A percentile compares a stretch with the other conserved stretches of the same genome.
These are phyloP conservation scores for Aureobasidium melanogenum DNA, from an alignment of 2,329 filamentous ascomycete genomes.

Conservation along the genomic window DNA sequence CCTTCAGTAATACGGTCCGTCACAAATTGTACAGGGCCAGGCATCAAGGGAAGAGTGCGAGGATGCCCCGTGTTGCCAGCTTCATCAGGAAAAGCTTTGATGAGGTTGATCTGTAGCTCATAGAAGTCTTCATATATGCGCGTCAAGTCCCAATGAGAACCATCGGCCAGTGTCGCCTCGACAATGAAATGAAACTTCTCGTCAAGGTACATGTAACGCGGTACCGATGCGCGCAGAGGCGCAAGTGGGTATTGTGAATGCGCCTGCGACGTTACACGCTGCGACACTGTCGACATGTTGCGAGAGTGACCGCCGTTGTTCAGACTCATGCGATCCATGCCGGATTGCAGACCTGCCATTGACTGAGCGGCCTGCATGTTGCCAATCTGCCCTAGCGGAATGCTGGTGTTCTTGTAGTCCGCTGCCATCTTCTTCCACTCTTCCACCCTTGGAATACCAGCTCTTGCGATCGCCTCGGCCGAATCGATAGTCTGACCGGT, in stretches of 20 bases:
- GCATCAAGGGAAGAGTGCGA: constrained; percentile 91
- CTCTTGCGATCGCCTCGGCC: constrained; percentile 73
- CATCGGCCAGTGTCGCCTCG: constrained; percentile 82
- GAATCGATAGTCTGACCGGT: constrained; percentile 81
- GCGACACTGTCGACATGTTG: constrained; percentile 14
- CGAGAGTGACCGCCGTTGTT: constrained; percentile 22
- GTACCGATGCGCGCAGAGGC: constrained; percentile 75
- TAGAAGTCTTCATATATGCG: constrained; percentile 98
- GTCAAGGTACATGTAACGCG: constrained; percentile 89
- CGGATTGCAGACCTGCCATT: constrained; percentile 30
- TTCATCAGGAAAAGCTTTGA: constrained; percentile 85
- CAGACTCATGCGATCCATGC: constrained; percentile 70
- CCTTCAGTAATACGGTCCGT: constrained; percentile 97
- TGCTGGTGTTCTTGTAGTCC: constrained; percentile 98
- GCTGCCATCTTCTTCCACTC: constrained; percentile 99
- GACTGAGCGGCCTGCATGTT: not conserved
- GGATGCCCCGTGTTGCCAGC: constrained; percentile 72
- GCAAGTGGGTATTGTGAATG: constrained; percentile 47
- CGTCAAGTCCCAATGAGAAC: constrained; percentile 83
- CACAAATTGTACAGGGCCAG: constrained; percentile 91
- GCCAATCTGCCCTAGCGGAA: constrained; percentile 78
- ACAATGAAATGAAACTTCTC: constrained; percentile 99
- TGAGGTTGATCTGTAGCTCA: constrained; percentile 91
- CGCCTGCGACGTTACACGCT: constrained; percentile 25
- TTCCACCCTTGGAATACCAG: constrained; percentile 88